phyloP scores from a whole-genome alignment of 2,329 filamentous ascomycete species.

The Nemania sp. region DNA sequence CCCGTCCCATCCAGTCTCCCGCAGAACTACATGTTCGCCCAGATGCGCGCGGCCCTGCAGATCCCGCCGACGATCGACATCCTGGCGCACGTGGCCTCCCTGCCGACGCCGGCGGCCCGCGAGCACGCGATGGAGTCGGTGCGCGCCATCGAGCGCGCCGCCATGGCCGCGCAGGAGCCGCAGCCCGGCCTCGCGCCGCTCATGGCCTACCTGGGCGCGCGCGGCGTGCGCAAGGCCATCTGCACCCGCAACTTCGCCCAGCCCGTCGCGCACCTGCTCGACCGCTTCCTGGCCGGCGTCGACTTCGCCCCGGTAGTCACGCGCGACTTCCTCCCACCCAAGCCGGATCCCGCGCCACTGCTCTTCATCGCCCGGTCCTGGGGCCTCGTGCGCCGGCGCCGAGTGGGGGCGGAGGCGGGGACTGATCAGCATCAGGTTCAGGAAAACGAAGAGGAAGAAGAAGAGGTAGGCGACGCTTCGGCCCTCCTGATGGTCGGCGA shows the following conservation, averaged over 20 bases:
- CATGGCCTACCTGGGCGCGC: conserved; percentile 79
- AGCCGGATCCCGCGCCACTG: conserved; percentile 87
- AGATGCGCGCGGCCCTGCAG: conserved; percentile 78
- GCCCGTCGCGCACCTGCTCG: conserved; percentile 74
- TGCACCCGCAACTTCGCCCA: conserved; percentile 93
- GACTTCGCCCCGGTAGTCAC: conserved; percentile 80
- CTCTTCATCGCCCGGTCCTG: conserved; percentile 81
- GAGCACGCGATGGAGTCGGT: conserved; percentile 72
- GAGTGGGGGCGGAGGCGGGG: conserved; percentile 6
- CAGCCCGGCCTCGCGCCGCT: conserved; percentile 80
- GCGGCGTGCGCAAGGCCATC: conserved; percentile 74
- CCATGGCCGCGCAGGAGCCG: conserved; percentile 72
- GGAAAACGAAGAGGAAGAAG: not conserved
- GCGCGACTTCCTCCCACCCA: conserved; percentile 79
- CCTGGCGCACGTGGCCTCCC: conserved; percentile 80
- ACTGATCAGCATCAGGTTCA: conserved; percentile 27
- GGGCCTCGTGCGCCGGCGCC: conserved; percentile 55
- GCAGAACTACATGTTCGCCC: conserved; percentile 91
- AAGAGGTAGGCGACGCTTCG: conserved; percentile 54
- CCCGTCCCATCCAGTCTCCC: conserved; percentile 64
- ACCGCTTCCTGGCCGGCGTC: conserved; percentile 71
- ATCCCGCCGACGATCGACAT: conserved; percentile 81
- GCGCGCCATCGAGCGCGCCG: conserved; percentile 71
- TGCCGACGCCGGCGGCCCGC: conserved; percentile 64
- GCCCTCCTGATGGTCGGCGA: conserved; percentile 71